These are phyloP conservation scores for Stromatinia cepivora DNA, from an alignment of 2,329 filamentous ascomycete species.

Conservation along the genomic window DNA sequence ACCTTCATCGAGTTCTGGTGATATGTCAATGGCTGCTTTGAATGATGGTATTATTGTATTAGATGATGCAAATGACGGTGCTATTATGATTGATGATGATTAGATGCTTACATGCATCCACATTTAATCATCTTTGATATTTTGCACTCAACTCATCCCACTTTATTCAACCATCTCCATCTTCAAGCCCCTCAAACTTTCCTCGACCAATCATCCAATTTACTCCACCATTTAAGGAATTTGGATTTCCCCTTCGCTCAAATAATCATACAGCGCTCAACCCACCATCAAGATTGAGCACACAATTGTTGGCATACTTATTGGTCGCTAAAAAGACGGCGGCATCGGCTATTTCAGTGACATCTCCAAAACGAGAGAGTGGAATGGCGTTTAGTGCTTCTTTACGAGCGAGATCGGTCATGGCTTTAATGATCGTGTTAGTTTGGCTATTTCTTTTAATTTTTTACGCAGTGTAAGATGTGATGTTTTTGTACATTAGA, in stretches of 20 bases:
- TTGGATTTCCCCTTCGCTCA: not conserved
- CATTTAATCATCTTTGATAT: not conserved
- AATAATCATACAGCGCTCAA: constrained; percentile 62
- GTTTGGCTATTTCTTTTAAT: not conserved
- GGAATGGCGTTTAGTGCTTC: constrained; percentile 57
- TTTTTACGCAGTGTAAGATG: constrained; percentile 11
- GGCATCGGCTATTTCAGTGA: constrained; percentile 77
- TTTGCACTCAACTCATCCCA: not conserved
- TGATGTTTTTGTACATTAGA: constrained; percentile 39
- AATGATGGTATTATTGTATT: constrained; percentile 38
- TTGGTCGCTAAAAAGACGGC: constrained; percentile 76
- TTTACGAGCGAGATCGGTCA: constrained; percentile 43
- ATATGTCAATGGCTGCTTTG: constrained; percentile 34
- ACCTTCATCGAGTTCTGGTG: constrained; percentile 39
- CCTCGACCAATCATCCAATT: not conserved
- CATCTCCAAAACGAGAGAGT: constrained; percentile 62
- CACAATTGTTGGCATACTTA: constrained; percentile 81
- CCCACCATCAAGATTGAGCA: constrained; percentile 83
- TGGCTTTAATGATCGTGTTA: constrained; percentile 42
- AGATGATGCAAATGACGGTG: constrained; percentile 51
- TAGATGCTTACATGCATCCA: constrained; percentile 40
- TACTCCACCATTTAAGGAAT: not conserved
- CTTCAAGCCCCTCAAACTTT: no score
- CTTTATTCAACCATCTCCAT: not conserved
- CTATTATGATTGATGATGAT: constrained; percentile 68